Evolutionary conservation across 805 yeast species (phyloP).

Genomic region (Komagataella mondaviorum): DNA sequence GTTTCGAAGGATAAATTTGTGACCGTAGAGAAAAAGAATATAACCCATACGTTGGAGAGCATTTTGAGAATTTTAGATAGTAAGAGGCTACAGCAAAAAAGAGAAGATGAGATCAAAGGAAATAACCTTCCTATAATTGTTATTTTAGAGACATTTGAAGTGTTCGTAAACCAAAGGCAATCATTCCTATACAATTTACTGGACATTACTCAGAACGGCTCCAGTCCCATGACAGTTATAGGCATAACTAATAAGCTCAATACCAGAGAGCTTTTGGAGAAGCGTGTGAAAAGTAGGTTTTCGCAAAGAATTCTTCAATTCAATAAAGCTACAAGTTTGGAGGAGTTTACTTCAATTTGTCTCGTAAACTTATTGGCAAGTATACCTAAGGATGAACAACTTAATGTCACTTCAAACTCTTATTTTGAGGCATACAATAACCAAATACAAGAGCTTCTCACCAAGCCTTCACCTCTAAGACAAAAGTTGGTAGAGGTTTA

Average conservation of each 20-base stretch:
- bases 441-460: slow-evolving; percentile 16
- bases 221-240: slow-evolving; percentile 62
- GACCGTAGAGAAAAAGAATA: slow-evolving; percentile 33
- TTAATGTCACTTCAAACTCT: slow-evolving; percentile 1
- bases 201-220: slow-evolving; percentile 60
- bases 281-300: slow-evolving; percentile 82
- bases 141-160: slow-evolving; percentile 76
- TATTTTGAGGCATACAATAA: slow-evolving; percentile 17
- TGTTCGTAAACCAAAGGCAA: slow-evolving; percentile 67
- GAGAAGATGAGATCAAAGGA: slow-evolving; percentile 12
- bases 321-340: slow-evolving; percentile 32
- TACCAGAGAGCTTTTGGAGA: slow-evolving; percentile 72
- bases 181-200: slow-evolving; percentile 78
- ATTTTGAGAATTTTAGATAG: slow-evolving; percentile 40
- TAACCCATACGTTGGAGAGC: slow-evolving; percentile 47
- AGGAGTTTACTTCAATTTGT: slow-evolving; percentile 37
- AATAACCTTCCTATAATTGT: slow-evolving; percentile 48
- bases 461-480: slow-evolving; percentile 18
- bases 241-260: slow-evolving; percentile 71
- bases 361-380: slow-evolving; percentile 22
- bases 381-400: slow-evolving; percentile 6
- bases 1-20: slow-evolving; percentile 3
- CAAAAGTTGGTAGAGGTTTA: slow-evolving; percentile 29
- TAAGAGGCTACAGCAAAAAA: slow-evolving; percentile 8
- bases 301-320: slow-evolving; percentile 63